Evolutionary conservation across 768 basidiomycete genomes (phyloP), one percentile per base, ranked within the genome.

Genomic region (Chlorophyllum brunneum): DNA sequence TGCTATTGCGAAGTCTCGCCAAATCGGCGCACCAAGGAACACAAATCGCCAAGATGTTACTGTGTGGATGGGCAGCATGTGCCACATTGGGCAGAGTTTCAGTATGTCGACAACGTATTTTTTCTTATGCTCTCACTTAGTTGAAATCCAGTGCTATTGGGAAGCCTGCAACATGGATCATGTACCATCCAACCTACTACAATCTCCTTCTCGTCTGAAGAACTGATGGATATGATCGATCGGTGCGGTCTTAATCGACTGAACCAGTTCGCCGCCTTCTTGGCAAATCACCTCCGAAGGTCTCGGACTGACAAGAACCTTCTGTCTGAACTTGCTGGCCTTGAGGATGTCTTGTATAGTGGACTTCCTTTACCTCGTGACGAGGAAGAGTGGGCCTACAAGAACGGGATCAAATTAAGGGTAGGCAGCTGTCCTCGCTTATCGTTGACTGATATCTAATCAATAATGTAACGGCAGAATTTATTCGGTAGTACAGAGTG

Each of bases 31-130:
- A 57, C 84, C 84, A 48, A 67, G 63, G 54, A 70, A 75, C 63
- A 63, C 68, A 47, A 68, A 69, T 18, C 71, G 73, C 31, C 82
- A 81, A 62, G 88, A 90, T 59, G 83, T 90, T 55, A 79, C 80
- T 13, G 75, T 79, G 9, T 86, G 80, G 80, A 85, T 88, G 87
- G 87, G 88, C 50, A 86, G 84, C 71, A 86, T 90, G 85, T 88
- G 84, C 62, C 88, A 89, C 66, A 89, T 89, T 55, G 88, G 68
- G 29, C 86, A 89, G 66, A 81, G 77, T 42, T 87, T 82, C 75
- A 83, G 86, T 87, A 68, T 72, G 84, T 72, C 59, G 42, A 51
- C 33, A 49, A 42, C 48, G 48, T 54, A 9, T 2, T 52, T 22
- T 61, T 58, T 61, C 48, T 57, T 51, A 58, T 56, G 26, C 49